A percentile compares a stretch with the other conserved stretches of the same genome.
Evolutionary conservation across 371 early-diverging fungal species (phyloP).

Genomic region (Parasitella parasitica): DNA sequence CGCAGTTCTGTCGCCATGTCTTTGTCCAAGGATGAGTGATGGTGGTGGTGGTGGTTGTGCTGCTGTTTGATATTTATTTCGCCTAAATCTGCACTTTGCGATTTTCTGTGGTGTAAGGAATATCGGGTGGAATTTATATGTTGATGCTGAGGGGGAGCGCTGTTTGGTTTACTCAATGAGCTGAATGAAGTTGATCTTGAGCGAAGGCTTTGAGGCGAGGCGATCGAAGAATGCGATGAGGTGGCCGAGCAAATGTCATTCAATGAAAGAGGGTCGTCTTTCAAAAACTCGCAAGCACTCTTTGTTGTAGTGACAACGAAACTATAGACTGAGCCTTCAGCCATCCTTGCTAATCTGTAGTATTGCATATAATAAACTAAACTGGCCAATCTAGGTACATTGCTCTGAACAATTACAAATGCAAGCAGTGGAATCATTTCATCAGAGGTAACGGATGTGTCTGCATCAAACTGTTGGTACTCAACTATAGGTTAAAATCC

Average conservation of each 20-base stretch:
- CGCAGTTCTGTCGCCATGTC: not conserved
- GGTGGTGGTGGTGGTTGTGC: not conserved
- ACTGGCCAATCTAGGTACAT: slow-evolving; percentile 53
- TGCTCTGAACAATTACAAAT: slow-evolving; percentile 52
- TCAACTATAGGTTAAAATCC: not conserved
- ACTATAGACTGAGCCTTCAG: slow-evolving; percentile 51
- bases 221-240: slow-evolving; percentile 27
- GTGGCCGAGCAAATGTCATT: slow-evolving; percentile 30
- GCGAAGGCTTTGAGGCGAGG: slow-evolving; percentile 1
- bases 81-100: slow-evolving; percentile 42
- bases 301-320: slow-evolving; percentile 58
- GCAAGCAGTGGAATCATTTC: slow-evolving; percentile 66
- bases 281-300: slow-evolving; percentile 55
- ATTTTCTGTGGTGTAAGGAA: slow-evolving; percentile 39
- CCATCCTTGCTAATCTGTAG: slow-evolving; percentile 49
- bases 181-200: slow-evolving; percentile 37
- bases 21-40: not conserved
- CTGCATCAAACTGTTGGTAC: not conserved
- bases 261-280: slow-evolving; percentile 55
- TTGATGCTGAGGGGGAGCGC: slow-evolving; percentile 5
- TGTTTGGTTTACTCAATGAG: slow-evolving; percentile 5
- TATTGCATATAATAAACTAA: slow-evolving; percentile 57
- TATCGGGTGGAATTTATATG: not conserved
- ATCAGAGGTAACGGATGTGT: slow-evolving; percentile 58
- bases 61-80: slow-evolving; percentile 1